phyloP scores from a whole-genome alignment of 257 asterid genomes.

The Echium plantagineum region DNA sequence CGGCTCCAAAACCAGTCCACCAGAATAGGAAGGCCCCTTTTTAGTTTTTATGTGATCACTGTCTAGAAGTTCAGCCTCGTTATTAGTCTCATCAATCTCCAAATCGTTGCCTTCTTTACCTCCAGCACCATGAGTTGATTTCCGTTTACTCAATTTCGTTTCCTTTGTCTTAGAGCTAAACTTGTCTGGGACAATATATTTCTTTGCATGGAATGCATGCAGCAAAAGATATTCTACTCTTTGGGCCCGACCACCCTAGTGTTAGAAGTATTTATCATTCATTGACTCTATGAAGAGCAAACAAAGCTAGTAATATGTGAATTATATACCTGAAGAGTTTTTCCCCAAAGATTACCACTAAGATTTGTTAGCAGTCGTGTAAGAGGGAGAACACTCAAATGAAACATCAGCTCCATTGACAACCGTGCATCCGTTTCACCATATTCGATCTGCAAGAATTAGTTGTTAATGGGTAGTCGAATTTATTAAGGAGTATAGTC shows the following conservation, averaged over 20 bases:
- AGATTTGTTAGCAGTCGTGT: slow-evolving; percentile 89
- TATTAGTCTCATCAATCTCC: slow-evolving; percentile 33
- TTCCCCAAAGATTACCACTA: slow-evolving; percentile 97
- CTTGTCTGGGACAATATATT: slow-evolving; percentile 90
- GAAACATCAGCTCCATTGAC: slow-evolving; percentile 98
- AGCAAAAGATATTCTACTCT: slow-evolving; percentile 89
- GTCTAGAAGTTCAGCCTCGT: slow-evolving; percentile 41
- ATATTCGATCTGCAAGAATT: slow-evolving; percentile 55
- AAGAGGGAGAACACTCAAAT: slow-evolving; percentile 84
- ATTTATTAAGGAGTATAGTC: slow-evolving; percentile 8
- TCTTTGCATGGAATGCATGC: slow-evolving; percentile 89
- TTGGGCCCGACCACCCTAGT: slow-evolving; percentile 98
- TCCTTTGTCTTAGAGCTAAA: slow-evolving; percentile 50
- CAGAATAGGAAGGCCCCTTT: slow-evolving; percentile 87
- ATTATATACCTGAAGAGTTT: slow-evolving; percentile 73
- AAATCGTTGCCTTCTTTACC: slow-evolving; percentile 34
- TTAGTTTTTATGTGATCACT: slow-evolving; percentile 41
- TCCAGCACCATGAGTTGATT: slow-evolving; percentile 33
- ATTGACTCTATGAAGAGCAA: not conserved
- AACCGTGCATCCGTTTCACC: slow-evolving; percentile 99
- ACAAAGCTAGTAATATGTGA: not conserved
- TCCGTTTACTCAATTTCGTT: slow-evolving; percentile 49
- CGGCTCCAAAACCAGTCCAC: slow-evolving; percentile 97
- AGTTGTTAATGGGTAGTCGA: slow-evolving; percentile 11
- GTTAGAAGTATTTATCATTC: slow-evolving; percentile 9